Base-by-base conservation (phyloP, 2,329 filamentous ascomycete genomes). In the Amesomyces nigricolor region DNA sequence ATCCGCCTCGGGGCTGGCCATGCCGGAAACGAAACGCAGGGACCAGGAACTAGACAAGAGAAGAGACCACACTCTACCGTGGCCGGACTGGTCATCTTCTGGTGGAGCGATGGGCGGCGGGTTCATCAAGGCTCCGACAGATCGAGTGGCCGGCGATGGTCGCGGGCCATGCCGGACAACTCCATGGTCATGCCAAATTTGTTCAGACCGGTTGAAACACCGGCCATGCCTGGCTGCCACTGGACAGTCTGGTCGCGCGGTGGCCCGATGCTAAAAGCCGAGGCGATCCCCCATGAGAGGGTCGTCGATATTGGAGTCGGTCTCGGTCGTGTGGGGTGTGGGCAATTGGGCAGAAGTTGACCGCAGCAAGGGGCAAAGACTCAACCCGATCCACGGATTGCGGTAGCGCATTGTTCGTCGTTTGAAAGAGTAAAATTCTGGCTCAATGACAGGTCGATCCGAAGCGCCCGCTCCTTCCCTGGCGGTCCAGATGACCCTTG, bases 371-470 rank as follows among this genome's bases (percentile, higher is more conserved):
- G 26, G 26, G 29, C 29, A 40, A 22, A 35, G 22, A 16, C 9
- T 22, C 39, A 16, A 32, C 29, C 39, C 22, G 46, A 16, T 14
- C 29, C 37, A 13, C n/a, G 13, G 40, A 16, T 38, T 58, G 62
- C 57, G 62, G 61, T 59, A 58, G 63, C 63, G 62, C 54, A 49
- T 44, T 26, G 39, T n/a, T 38, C 43, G 44, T 19, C 50, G 59
- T 61, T 60, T 58, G 54, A 38, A 39, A 43, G 49, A 47, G 43
- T 35, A 38, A 9, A 49, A 10, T 30, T 47, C 16, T 38, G 54
- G 53, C 35, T 35, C 50, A 58, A 60, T 60, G 63, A 64, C 51
- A 65, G 64, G 64, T 50, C 52, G 50, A 44, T 55, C 42, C 49
- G 61, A 65, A 65, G 63, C 64, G 63, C 62, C 57, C 51, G 56